These are phyloP conservation scores for Penicillium daleae DNA, from an alignment of 495 filamentous ascomycete genomes.

Conservation along the genomic window DNA sequence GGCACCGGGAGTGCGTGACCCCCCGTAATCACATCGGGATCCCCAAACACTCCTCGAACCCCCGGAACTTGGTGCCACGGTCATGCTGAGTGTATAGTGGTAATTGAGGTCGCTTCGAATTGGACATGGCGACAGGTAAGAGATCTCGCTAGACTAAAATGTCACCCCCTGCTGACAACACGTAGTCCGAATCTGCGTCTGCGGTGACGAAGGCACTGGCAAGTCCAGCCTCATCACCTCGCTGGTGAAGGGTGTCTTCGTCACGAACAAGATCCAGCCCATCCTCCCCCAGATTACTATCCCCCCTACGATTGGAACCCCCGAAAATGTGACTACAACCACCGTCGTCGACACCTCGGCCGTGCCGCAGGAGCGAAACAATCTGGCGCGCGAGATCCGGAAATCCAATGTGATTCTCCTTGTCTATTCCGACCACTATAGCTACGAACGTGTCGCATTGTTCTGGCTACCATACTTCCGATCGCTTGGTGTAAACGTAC, in stretches of 20 bases:
- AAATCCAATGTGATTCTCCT: constrained; percentile 97
- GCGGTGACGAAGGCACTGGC: constrained; percentile 82
- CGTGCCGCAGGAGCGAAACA: constrained; percentile 86
- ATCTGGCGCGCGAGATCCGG: constrained; percentile 88
- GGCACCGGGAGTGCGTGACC: constrained; percentile 2
- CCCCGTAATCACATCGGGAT: constrained; percentile 1
- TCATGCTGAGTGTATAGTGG: constrained; percentile 9
- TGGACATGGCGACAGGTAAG: constrained; percentile 45
- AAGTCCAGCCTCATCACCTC: constrained; percentile 59
- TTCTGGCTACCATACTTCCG: constrained; percentile 99
- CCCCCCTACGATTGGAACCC: constrained; percentile 82
- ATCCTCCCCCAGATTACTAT: constrained; percentile 94
- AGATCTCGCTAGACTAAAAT: not conserved
- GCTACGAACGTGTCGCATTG: constrained; percentile 94
- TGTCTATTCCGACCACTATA: constrained; percentile 97
- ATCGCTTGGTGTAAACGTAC: constrained; percentile 96
- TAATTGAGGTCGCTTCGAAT: not conserved
- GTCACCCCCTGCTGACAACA: constrained; percentile 18
- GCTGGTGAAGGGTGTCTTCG: constrained; percentile 92
- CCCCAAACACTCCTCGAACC: not conserved
- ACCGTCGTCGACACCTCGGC: constrained; percentile 97
- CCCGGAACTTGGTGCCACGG: not conserved
- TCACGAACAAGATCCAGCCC: constrained; percentile 89
- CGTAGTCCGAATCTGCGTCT: constrained; percentile 90
- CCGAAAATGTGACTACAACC: constrained; percentile 92